Evolutionary conservation across 164 flowering plant genomes (phyloP).

Genomic region (Dillenia turbinata): DNA sequence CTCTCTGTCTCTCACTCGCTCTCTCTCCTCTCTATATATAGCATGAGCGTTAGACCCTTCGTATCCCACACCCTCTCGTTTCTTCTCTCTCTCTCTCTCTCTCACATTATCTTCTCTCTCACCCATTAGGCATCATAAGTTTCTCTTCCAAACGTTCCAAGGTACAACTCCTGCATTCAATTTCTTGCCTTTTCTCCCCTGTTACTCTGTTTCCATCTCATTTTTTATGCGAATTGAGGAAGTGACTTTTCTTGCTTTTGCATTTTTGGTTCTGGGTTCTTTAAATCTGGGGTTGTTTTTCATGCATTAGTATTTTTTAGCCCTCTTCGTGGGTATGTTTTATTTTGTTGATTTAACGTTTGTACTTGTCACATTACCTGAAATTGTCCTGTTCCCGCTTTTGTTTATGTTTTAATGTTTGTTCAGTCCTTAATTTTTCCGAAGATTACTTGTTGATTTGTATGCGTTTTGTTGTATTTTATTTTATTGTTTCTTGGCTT

Average conservation of each 20-base stretch:
- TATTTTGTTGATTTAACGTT: not conserved
- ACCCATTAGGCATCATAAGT: too few relatives aligned
- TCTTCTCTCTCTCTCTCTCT: not conserved
- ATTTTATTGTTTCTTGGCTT: too few relatives aligned
- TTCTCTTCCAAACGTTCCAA: slow-evolving; percentile 1
- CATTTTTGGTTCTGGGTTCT: not conserved
- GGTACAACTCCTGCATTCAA: slow-evolving; percentile 13
- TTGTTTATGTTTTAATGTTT: not conserved
- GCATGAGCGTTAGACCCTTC: slow-evolving; percentile 1
- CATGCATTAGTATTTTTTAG: not conserved
- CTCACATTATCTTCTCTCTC: slow-evolving; percentile 4
- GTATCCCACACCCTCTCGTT: not conserved
- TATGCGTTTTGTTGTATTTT: too few relatives aligned
- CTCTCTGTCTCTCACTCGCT: slow-evolving; percentile 10
- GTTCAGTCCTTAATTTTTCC: not conserved
- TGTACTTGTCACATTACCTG: not conserved
- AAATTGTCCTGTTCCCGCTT: too few relatives aligned
- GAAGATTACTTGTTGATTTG: too few relatives aligned
- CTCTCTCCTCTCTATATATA: slow-evolving; percentile 13
- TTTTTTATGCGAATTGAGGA: not conserved
- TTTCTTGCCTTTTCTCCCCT: not conserved
- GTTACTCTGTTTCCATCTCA: not conserved
- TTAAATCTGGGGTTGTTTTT: not conserved
- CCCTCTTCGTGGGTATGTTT: slow-evolving; percentile 1
- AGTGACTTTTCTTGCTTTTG: not conserved